Percentiles rank a stretch among this genome's conserved stretches.
These are phyloP conservation scores for Paecilomyces sp. DNA, from an alignment of 2,329 filamentous ascomycete species.

Conservation along the genomic window DNA sequence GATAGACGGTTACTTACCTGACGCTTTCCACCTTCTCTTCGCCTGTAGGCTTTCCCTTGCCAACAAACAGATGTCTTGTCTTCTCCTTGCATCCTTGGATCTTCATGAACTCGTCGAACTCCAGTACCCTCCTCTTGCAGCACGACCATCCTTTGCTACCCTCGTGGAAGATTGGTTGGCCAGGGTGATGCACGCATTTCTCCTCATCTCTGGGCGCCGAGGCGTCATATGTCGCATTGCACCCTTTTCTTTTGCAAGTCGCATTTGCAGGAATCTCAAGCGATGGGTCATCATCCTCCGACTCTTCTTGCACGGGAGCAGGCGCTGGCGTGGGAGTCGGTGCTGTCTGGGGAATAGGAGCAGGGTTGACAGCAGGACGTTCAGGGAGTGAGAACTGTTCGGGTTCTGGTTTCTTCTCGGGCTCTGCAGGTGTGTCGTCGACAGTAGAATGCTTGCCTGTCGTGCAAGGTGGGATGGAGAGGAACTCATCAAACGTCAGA, in stretches of 20 bases:
- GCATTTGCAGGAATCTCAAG: conserved; percentile 66
- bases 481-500: conserved; percentile 96
- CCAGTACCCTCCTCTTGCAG: conserved; percentile 88
- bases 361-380: conserved; percentile 7
- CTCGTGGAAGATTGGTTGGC: conserved; percentile 90
- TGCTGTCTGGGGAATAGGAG: conserved; percentile 11
- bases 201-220: conserved; percentile 59
- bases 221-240: conserved; percentile 57
- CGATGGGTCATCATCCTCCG: conserved; percentile 77
- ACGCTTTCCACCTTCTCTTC: conserved; percentile 76
- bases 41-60: conserved; percentile 56
- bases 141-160: conserved; percentile 97
- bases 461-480: conserved; percentile 85
- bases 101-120: conserved; percentile 97
- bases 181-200: conserved; percentile 81
- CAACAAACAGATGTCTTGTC: conserved; percentile 75
- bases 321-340: conserved; percentile 25
- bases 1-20: conserved; percentile 46
- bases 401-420: conserved; percentile 27
- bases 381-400: conserved; percentile 13
- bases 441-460: conserved; percentile 87
- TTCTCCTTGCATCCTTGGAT: conserved; percentile 86
- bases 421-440: conserved; percentile 57
- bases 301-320: conserved; percentile 51
- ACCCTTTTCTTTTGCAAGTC: conserved; percentile 71